Evolutionary conservation across 768 basidiomycete genomes (phyloP), one percentile per base, ranked within the genome.

Genomic region (Dioszegia hungarica): DNA sequence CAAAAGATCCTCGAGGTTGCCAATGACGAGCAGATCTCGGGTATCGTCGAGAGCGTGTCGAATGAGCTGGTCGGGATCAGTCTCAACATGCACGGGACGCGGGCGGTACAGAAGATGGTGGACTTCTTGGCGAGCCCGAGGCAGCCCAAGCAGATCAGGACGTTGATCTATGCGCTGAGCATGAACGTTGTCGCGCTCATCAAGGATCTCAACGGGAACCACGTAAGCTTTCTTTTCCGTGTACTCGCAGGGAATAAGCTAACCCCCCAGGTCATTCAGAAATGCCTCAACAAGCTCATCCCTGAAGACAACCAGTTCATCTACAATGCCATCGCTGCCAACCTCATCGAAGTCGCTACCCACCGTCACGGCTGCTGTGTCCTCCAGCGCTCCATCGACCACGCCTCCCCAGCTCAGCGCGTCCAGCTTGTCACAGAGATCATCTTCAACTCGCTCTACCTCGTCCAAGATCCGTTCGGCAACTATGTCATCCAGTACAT

Each of bases 271-370:
- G 93, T 98, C 74, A 95, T 98, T 62, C 95, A 99, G 78, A 99
- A 99, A 78, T 99, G 95, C 78, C 79, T 99, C 68, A 99, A 99
- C 81, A 92, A 94, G 79, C 81, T 99, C 63, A 89, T 89, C 41
- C 90, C 95, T 1, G 95, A 99, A 74, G 95, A 99, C 78, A 99
- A 99, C 77, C 94, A 98, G 87, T 98, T 98, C 79, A 99, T 99
- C 70, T 99, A 98, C 79, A 98, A 98, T 68, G 94, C 95, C 56
- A 94, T 99, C 33, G 95, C 95, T 25, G 89, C 90, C 31, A 97
- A 98, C 78, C 95, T 95, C 70, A 91, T 99, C 51, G 95, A 99
- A 78, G 95, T 99, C 61, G 95, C 95, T 27, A 77, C 76, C 8
- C 76, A 77, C 61, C 72, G 74, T 61, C 95, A 99, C 71, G 95